Conservation (phyloP, 2,329 filamentous ascomycete species). For the Neonectria ditissima region DNA sequence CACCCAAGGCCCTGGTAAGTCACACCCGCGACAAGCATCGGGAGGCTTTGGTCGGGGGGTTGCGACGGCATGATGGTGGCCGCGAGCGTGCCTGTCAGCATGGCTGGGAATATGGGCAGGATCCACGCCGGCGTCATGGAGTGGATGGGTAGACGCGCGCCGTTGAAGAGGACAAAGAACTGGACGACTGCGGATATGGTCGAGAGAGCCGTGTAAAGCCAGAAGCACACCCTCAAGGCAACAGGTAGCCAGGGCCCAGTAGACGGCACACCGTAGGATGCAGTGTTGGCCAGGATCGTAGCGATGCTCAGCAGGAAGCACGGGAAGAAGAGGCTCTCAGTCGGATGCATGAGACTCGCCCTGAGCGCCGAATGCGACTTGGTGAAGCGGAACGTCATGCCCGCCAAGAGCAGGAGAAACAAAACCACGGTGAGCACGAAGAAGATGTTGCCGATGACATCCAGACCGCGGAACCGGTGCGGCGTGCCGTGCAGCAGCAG, state of each 20-base stretch:
- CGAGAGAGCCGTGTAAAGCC: slow-evolving; percentile 60
- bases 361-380: slow-evolving; percentile 68
- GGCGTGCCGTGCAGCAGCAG: slow-evolving; percentile 50
- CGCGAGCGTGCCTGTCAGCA: slow-evolving; percentile 44
- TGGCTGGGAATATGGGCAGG: slow-evolving; percentile 46
- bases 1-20: slow-evolving; percentile 45
- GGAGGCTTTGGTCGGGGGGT: slow-evolving; percentile 39
- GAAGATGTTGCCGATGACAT: slow-evolving; percentile 60
- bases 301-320: slow-evolving; percentile 72
- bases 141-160: slow-evolving; percentile 42
- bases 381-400: slow-evolving; percentile 69
- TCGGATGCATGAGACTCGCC: slow-evolving; percentile 53
- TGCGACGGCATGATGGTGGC: slow-evolving; percentile 41
- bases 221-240: slow-evolving; percentile 62
- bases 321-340: slow-evolving; percentile 73
- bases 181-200: slow-evolving; percentile 41
- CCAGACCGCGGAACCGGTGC: slow-evolving; percentile 59
- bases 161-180: slow-evolving; percentile 47
- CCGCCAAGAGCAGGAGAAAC: slow-evolving; percentile 60
- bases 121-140: slow-evolving; percentile 48
- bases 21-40: slow-evolving; percentile 43
- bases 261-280: slow-evolving; percentile 67
- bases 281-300: slow-evolving; percentile 73
- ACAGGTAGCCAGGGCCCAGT: slow-evolving; percentile 62
- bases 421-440: slow-evolving; percentile 64